A percentile compares a stretch with the other conserved stretches of the same genome.
These are phyloP conservation scores for Geosmithia flava DNA, from an alignment of 2,329 filamentous ascomycete genomes.

Conservation along the genomic window DNA sequence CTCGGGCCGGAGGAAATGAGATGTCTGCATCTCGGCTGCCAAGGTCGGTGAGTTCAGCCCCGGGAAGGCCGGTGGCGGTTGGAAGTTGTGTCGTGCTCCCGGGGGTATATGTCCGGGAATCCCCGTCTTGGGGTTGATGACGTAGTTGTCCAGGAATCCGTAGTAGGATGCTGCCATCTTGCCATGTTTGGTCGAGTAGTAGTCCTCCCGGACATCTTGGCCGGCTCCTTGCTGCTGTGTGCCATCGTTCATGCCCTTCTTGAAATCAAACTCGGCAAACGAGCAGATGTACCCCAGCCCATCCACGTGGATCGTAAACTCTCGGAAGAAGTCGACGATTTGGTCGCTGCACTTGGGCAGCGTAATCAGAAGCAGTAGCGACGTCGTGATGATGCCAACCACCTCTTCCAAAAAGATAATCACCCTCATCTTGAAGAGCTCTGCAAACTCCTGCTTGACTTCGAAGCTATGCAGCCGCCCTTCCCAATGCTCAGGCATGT, in stretches of 20 bases:
- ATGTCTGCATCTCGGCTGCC: constrained; percentile 41
- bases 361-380: constrained; percentile 76
- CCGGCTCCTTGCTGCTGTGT: constrained; percentile 16
- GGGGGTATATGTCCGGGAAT: constrained; percentile 48
- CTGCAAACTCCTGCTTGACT: constrained; percentile 79
- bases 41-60: constrained; percentile 52
- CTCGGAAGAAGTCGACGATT: constrained; percentile 93
- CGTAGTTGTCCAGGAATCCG: constrained; percentile 88
- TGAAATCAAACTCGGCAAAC: constrained; percentile 95
- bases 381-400: constrained; percentile 82
- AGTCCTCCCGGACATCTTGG: constrained; percentile 68
- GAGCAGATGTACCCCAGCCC: constrained; percentile 93
- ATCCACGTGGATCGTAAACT: constrained; percentile 95
- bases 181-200: constrained; percentile 88
- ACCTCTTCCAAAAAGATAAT: constrained; percentile 89
- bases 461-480: constrained; percentile 86
- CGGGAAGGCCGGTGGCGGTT: constrained; percentile 65
- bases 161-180: constrained; percentile 98
- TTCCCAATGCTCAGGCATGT: constrained; percentile 81
- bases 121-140: constrained; percentile 58
- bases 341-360: constrained; percentile 82
- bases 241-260: constrained; percentile 53
- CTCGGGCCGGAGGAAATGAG: constrained; percentile 27
- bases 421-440: constrained; percentile 84
- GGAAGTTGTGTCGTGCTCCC: constrained; percentile 43